A percentile compares a stretch with the other conserved stretches of the same genome.
phyloP scores from a whole-genome alignment of 2,329 filamentous ascomycete genomes.

The Botrytis hyacinthi region DNA sequence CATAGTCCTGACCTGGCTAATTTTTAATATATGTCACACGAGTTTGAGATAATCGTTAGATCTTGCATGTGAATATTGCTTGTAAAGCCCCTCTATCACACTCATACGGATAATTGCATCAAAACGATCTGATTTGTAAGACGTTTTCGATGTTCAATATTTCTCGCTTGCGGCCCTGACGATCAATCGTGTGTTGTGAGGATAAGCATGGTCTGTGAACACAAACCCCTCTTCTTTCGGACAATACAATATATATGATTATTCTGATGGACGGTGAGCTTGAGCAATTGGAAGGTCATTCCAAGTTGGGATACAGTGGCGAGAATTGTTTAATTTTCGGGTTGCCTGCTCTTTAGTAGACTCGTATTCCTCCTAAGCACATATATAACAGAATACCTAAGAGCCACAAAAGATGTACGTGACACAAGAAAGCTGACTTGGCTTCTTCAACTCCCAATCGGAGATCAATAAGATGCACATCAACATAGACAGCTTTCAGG shows the following conservation, averaged over 20 bases:
- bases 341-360: not conserved
- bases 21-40: slow-evolving; percentile 20
- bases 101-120: slow-evolving; percentile 5
- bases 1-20: slow-evolving; percentile 10
- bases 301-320: not conserved
- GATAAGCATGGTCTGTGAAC: slow-evolving; percentile 17
- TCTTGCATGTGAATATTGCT: slow-evolving; percentile 7
- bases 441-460: slow-evolving; percentile 1
- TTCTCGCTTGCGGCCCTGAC: slow-evolving; percentile 16
- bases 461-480: not conserved
- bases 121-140: slow-evolving; percentile 1
- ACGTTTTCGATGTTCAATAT: slow-evolving; percentile 4
- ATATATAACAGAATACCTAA: not conserved
- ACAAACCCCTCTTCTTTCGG: slow-evolving; percentile 17
- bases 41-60: slow-evolving; percentile 18
- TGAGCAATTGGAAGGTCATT: not conserved
- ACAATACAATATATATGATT: not conserved
- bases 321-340: not conserved
- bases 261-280: not conserved
- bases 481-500: slow-evolving; percentile 1
- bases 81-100: not conserved
- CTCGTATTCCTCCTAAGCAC: slow-evolving; percentile 4
- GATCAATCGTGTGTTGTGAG: slow-evolving; percentile 12
- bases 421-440: slow-evolving; percentile 2
- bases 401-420: slow-evolving; percentile 8